Evolutionary conservation across 129 eudicot genomes (phyloP).

Genomic region (Pulicaria dysenterica): DNA sequence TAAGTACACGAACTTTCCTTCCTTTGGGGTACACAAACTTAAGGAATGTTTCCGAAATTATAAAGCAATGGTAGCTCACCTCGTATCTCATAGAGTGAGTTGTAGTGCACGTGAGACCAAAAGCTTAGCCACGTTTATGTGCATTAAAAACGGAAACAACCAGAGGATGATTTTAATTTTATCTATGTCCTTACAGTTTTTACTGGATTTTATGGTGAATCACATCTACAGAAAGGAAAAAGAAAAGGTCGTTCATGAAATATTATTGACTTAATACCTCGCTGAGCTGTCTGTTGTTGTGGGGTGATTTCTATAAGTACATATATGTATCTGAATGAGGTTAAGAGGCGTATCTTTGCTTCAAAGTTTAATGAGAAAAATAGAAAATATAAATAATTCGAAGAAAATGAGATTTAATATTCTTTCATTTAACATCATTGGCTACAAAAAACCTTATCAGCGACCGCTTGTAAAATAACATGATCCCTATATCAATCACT

Average conservation of each 20-base stretch:
- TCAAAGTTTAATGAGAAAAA: conserved; percentile 46
- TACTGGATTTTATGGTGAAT: conserved; percentile 9
- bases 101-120: conserved; percentile 92
- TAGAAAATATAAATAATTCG: neutral
- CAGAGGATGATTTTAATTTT: too few relatives aligned
- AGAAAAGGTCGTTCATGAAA: neutral
- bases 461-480: conserved; percentile 89
- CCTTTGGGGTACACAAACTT: too few relatives aligned
- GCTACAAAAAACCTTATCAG: conserved; percentile 62
- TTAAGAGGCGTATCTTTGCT: conserved; percentile 81
- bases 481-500: too few relatives aligned
- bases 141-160: conserved; percentile 13
- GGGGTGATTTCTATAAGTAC: conserved; percentile 78
- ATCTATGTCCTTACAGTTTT: neutral
- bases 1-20: too few relatives aligned
- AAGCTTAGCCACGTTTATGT: conserved; percentile 82
- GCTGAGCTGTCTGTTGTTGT: conserved; percentile 48
- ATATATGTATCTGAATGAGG: conserved; percentile 83
- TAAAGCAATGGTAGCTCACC: conserved; percentile 38
- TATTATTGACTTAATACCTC: conserved; percentile 64
- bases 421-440: neutral
- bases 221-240: neutral
- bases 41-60: neutral
- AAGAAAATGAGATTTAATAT: conserved; percentile 22
- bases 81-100: conserved; percentile 68